Evolutionary conservation across 176 grass and related monocot genomes (phyloP).

Genomic region (Aegilops bicornis): DNA sequence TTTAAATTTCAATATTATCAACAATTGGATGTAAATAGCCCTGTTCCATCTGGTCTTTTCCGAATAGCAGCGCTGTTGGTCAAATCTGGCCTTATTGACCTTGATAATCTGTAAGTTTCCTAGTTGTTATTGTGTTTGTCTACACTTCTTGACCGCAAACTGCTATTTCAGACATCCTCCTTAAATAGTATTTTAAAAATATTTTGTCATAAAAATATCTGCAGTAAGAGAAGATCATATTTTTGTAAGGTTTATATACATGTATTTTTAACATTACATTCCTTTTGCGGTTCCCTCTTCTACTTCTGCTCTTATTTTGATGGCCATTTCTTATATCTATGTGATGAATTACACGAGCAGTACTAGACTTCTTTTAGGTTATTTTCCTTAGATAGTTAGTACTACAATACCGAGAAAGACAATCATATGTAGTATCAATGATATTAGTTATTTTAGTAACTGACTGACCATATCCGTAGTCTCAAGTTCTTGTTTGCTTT

Average conservation of each 20-base stretch:
- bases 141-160: too few species aligned
- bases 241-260: not conserved
- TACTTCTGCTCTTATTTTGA: constrained; percentile 2
- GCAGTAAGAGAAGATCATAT: not conserved
- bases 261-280: not conserved
- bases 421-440: not conserved
- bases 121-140: not conserved
- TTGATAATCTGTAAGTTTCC: constrained; percentile 85
- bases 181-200: not conserved
- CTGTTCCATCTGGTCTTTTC: constrained; percentile 81
- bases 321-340: not conserved
- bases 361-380: not conserved
- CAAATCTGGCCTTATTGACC: constrained; percentile 87
- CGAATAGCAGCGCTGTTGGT: constrained; percentile 77
- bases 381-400: constrained; percentile 1
- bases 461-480: not conserved
- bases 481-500: constrained; percentile 17
- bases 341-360: not conserved
- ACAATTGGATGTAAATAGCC: constrained; percentile 72
- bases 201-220: not conserved
- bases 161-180: too few species aligned
- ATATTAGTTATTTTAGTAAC: not conserved
- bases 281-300: not conserved
- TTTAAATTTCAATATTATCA: constrained; percentile 99
- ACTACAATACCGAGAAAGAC: not conserved